Conservation (phyloP, 2,329 filamentous ascomycete species). For the Calonectria pteridis region DNA sequence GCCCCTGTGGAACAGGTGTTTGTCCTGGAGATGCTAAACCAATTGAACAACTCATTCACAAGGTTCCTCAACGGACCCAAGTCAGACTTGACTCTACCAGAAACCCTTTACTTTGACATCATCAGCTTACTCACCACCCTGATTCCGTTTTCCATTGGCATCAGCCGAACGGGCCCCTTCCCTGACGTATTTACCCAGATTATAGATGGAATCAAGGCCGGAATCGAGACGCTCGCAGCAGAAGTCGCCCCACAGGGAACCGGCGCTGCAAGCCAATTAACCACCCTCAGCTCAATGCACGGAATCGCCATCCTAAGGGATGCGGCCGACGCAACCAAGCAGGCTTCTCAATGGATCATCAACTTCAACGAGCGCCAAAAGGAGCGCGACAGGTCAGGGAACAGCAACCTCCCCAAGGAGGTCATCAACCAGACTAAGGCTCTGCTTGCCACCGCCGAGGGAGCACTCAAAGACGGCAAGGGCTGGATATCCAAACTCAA, state of each 20-base stretch:
- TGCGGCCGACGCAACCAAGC: conserved; percentile 49
- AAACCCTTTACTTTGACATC: conserved; percentile 59
- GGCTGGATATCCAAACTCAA: conserved; percentile 45
- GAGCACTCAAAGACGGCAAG: conserved; percentile 50
- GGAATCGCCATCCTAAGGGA: conserved; percentile 54
- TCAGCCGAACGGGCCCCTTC: conserved; percentile 40
- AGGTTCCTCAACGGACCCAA: conserved; percentile 51
- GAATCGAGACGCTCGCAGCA: conserved; percentile 44
- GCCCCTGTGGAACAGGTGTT: conserved; percentile 59
- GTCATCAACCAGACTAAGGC: conserved; percentile 50
- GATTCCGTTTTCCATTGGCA: conserved; percentile 45
- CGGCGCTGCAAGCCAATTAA: conserved; percentile 34
- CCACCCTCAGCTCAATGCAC: conserved; percentile 51
- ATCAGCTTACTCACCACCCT: conserved; percentile 56
- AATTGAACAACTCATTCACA: conserved; percentile 57
- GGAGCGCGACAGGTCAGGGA: conserved; percentile 54
- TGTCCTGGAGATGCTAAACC: conserved; percentile 55
- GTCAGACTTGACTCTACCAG: conserved; percentile 55
- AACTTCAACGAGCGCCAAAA: conserved; percentile 54
- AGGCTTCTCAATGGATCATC: conserved; percentile 50
- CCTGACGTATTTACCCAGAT: conserved; percentile 45
- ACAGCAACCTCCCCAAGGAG: conserved; percentile 54
- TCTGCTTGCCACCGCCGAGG: conserved; percentile 47
- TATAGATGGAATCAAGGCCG: conserved; percentile 40
- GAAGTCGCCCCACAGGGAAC: conserved; percentile 27